phyloP scores from a whole-genome alignment of 208 protist species.

The Leishmania amazonensis region DNA sequence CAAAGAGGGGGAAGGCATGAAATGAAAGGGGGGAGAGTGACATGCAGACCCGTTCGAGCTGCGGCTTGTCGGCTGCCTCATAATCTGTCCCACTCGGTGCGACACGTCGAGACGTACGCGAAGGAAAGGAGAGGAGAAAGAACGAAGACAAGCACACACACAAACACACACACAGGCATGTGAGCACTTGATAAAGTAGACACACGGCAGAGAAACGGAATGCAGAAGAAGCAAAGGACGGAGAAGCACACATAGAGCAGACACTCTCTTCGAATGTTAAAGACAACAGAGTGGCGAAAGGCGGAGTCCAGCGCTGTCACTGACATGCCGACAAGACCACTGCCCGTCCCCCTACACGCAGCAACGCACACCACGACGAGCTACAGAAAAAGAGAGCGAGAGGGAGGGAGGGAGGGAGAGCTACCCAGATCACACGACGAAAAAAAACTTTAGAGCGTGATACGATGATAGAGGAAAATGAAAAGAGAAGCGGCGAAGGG shows the following conservation, averaged over 20 bases:
- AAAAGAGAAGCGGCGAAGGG: not conserved
- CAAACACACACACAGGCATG: not conserved
- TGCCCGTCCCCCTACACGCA: not conserved
- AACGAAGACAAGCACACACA: not conserved
- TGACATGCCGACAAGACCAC: not conserved
- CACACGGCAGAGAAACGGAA: not conserved
- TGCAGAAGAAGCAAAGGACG: constrained; percentile 3
- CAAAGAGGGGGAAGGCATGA: constrained; percentile 18
- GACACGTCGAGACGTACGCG: not conserved
- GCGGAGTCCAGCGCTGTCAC: not conserved
- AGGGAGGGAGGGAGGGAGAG: not conserved
- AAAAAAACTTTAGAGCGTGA: not conserved
- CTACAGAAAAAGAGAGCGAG: not conserved
- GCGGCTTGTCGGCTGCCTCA: not conserved
- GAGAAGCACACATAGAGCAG: not conserved
- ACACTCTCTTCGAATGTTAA: constrained; percentile 7
- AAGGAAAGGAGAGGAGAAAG: not conserved
- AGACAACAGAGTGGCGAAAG: not conserved
- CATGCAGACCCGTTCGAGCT: not conserved
- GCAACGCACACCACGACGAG: not conserved
- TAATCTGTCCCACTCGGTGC: not conserved
- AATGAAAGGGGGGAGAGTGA: constrained; percentile 11
- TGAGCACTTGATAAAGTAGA: not conserved
- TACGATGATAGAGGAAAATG: not conserved
- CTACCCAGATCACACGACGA: not conserved